Evolutionary conservation across 1,139 yeast genomes (phyloP).

Genomic region (Saccharomycopsis crataegensis): DNA sequence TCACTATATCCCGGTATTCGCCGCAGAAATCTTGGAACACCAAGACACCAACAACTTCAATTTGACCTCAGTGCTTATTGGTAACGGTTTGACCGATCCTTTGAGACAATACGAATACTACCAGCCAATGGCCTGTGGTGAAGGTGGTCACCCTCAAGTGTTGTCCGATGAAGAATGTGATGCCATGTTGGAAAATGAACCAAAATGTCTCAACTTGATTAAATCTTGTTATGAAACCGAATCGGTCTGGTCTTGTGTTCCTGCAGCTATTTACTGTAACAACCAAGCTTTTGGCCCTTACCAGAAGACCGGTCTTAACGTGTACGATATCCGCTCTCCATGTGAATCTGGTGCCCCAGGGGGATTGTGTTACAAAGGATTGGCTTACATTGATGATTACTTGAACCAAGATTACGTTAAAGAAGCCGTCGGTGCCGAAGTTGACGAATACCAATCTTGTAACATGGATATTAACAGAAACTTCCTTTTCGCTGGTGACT

Average conservation of each 20-base stretch:
- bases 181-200: slow-evolving; percentile 62
- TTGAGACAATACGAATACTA: slow-evolving; percentile 81
- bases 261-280: slow-evolving; percentile 88
- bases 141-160: slow-evolving; percentile 82
- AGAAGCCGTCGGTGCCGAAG: slow-evolving; percentile 88
- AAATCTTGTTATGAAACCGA: slow-evolving; percentile 72
- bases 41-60: slow-evolving; percentile 68
- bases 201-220: slow-evolving; percentile 76
- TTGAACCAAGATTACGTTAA: slow-evolving; percentile 64
- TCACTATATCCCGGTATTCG: slow-evolving; percentile 92
- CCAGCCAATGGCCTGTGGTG: slow-evolving; percentile 97
- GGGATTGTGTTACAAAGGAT: slow-evolving; percentile 64
- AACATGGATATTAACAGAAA: slow-evolving; percentile 77
- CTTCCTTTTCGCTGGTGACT: slow-evolving; percentile 81
- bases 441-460: slow-evolving; percentile 75
- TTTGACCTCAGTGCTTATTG: slow-evolving; percentile 82
- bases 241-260: slow-evolving; percentile 86
- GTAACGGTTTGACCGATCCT: slow-evolving; percentile 95
- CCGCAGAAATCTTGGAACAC: slow-evolving; percentile 76
- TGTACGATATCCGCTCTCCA: slow-evolving; percentile 82
- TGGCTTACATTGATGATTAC: slow-evolving; percentile 60
- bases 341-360: slow-evolving; percentile 59
- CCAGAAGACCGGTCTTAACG: slow-evolving; percentile 85
- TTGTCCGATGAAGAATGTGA: slow-evolving; percentile 75
- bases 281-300: slow-evolving; percentile 82